Conservation (phyloP, 2,329 filamentous ascomycete genomes). For the Hysterium pulicare region DNA sequence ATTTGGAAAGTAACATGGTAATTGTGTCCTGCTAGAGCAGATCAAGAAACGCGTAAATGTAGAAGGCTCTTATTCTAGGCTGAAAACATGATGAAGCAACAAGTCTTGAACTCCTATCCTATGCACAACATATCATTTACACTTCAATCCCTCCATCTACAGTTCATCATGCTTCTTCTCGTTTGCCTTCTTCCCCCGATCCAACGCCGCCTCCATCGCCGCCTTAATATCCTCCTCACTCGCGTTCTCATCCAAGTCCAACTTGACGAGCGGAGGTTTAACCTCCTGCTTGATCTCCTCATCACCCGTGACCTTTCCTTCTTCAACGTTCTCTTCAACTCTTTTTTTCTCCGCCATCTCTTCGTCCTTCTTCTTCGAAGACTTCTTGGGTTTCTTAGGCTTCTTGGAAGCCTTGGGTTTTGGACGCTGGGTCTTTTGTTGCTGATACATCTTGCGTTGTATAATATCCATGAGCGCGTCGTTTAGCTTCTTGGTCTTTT, state of each 20-base stretch:
- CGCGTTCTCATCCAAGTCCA: conserved; percentile 21
- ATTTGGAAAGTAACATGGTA: too few species aligned
- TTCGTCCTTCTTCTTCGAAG: conserved; percentile 15
- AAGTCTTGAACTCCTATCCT: neutral
- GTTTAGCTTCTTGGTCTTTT: conserved; percentile 67
- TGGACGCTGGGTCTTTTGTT: conserved; percentile 39
- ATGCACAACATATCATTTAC: neutral
- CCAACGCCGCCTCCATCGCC: conserved; percentile 52
- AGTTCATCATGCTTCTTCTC: conserved; percentile 9
- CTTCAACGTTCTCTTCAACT: conserved; percentile 25
- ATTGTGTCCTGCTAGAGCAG: too few species aligned
- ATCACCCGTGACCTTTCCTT: conserved; percentile 30
- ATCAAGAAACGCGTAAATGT: too few species aligned
- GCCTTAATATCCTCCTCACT: conserved; percentile 46
- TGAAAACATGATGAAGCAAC: too few species aligned
- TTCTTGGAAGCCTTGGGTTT: conserved; percentile 34
- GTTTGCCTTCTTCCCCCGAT: conserved; percentile 51
- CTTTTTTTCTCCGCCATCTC: conserved; percentile 27
- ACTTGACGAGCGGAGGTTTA: conserved; percentile 16
- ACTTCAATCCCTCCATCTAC: conserved; percentile 1
- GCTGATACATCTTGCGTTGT: conserved; percentile 52
- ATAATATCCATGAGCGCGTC: conserved; percentile 68
- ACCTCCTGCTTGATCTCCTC: conserved; percentile 21
- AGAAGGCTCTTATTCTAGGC: too few species aligned
- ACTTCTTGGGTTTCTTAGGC: conserved; percentile 30